These are phyloP conservation scores for Fraxinus greggii DNA, from an alignment of 305 asterid species.

Conservation along the genomic window DNA sequence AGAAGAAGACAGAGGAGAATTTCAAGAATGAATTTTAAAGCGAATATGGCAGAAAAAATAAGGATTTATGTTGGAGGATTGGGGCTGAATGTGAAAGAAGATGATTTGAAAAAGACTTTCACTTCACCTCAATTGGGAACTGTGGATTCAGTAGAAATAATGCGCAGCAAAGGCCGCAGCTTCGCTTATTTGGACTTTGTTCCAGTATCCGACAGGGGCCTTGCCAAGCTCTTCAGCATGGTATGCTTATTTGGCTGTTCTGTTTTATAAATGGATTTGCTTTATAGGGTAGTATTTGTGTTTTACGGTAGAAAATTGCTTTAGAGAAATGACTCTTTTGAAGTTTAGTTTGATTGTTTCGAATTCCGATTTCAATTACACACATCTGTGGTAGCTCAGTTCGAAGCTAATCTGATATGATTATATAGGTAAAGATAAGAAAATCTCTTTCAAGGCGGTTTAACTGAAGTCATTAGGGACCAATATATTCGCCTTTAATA, in stretches of 20 bases:
- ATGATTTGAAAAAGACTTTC: conserved; percentile 71
- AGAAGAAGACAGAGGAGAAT: neutral
- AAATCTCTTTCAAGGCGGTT: neutral
- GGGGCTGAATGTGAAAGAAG: conserved; percentile 59
- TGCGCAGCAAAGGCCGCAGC: conserved; percentile 80
- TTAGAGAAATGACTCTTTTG: neutral
- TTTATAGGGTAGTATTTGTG: neutral
- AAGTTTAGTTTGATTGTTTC: neutral
- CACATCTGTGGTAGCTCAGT: neutral
- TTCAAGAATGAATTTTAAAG: neutral
- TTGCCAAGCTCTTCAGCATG: conserved; percentile 82
- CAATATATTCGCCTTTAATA: neutral
- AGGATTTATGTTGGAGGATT: conserved; percentile 81
- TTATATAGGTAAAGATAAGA: neutral
- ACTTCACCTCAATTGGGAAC: conserved; percentile 65
- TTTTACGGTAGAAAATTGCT: neutral
- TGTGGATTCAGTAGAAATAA: conserved; percentile 64
- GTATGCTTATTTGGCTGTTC: conserved; percentile 21
- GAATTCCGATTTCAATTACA: neutral
- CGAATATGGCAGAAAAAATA: conserved; percentile 34
- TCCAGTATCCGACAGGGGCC: conserved; percentile 81
- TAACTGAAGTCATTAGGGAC: conserved; percentile 10
- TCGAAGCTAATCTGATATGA: neutral
- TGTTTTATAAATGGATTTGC: neutral
- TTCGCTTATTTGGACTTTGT: conserved; percentile 75